Conservation (phyloP, 2,329 filamentous ascomycete genomes). For the Talaromyces sp. region DNA sequence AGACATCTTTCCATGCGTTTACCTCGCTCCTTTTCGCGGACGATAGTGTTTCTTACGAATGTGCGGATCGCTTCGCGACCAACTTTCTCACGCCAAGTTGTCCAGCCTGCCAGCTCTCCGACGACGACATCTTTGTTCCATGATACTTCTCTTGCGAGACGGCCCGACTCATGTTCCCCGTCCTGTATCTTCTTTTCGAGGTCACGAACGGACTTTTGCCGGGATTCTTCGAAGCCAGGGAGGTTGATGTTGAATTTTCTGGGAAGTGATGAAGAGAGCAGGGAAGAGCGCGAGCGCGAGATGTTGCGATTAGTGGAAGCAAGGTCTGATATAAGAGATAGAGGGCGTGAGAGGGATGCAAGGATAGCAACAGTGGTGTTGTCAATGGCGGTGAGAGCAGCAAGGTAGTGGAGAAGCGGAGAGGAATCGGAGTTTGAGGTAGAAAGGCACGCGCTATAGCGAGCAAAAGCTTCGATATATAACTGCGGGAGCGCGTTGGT, state of each 20-base stretch:
- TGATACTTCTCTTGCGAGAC: slow-evolving; percentile 77
- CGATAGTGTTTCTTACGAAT: slow-evolving; percentile 75
- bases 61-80: slow-evolving; percentile 74
- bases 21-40: slow-evolving; percentile 76
- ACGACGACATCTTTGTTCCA: slow-evolving; percentile 95
- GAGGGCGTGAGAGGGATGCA: slow-evolving; percentile 74
- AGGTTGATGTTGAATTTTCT: slow-evolving; percentile 52
- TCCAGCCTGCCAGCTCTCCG: slow-evolving; percentile 88
- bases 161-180: slow-evolving; percentile 69
- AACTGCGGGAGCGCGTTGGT: slow-evolving; percentile 66
- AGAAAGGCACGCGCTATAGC: slow-evolving; percentile 68
- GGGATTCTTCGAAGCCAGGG: slow-evolving; percentile 74
- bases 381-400: slow-evolving; percentile 76
- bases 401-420: slow-evolving; percentile 73
- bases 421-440: slow-evolving; percentile 67
- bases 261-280: slow-evolving; percentile 62
- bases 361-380: slow-evolving; percentile 82
- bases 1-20: slow-evolving; percentile 80
- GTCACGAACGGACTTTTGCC: slow-evolving; percentile 79
- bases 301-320: slow-evolving; percentile 72
- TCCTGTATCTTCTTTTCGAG: slow-evolving; percentile 77
- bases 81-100: slow-evolving; percentile 80
- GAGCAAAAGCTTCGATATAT: slow-evolving; percentile 71
- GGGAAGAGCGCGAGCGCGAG: slow-evolving; percentile 74
- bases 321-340: slow-evolving; percentile 76